Conservation (phyloP, 805 yeast genomes). For the Ogataea glucozyma region DNA sequence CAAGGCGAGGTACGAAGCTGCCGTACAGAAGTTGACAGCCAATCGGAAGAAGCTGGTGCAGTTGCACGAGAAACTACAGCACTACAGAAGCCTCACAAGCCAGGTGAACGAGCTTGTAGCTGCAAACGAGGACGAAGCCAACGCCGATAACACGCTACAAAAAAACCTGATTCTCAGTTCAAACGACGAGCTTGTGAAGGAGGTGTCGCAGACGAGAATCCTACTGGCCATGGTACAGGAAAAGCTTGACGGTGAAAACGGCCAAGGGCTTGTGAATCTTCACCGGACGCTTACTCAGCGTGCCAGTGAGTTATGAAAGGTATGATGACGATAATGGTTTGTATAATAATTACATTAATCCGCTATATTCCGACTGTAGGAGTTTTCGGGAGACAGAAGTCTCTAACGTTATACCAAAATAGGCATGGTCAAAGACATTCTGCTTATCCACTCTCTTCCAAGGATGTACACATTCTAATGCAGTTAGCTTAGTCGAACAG, state of each 20-base stretch:
- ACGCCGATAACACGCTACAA: slow-evolving; percentile 18
- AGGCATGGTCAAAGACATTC: too few relatives aligned
- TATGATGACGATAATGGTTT: neutral
- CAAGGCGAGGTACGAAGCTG: slow-evolving; percentile 28
- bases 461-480: slow-evolving; percentile 5
- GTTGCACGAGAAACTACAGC: slow-evolving; percentile 16
- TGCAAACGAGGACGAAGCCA: slow-evolving; percentile 10
- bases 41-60: slow-evolving; percentile 20
- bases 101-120: slow-evolving; percentile 15
- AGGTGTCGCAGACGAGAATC: slow-evolving; percentile 23
- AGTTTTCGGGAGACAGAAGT: too few relatives aligned
- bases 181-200: slow-evolving; percentile 25
- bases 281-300: slow-evolving; percentile 1
- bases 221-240: slow-evolving; percentile 21
- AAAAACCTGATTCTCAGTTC: slow-evolving; percentile 25
- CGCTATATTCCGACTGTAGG: slow-evolving; percentile 7
- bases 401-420: too few relatives aligned
- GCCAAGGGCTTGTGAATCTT: slow-evolving; percentile 3
- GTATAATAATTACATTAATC: slow-evolving; percentile 8
- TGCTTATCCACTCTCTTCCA: too few relatives aligned
- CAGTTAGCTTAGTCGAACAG: slow-evolving; percentile 36
- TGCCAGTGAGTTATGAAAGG: slow-evolving; percentile 4
- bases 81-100: slow-evolving; percentile 21
- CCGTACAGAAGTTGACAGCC: slow-evolving; percentile 15
- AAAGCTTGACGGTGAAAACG: slow-evolving; percentile 15